Evolutionary conservation across 345 rosid species (phyloP).

Genomic region (Arabis alpina): DNA sequence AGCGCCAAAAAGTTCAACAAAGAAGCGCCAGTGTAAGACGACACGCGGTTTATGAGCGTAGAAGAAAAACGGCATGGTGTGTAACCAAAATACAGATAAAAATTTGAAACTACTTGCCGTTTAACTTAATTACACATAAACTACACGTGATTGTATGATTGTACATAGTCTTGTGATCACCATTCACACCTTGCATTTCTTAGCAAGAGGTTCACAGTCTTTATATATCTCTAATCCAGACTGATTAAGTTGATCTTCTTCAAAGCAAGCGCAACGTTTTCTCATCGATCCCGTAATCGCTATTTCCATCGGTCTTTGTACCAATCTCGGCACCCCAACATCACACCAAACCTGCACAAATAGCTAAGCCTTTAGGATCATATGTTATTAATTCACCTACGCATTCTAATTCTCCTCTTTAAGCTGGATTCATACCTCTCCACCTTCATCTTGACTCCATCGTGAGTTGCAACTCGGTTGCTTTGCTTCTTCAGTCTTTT

Average conservation of each 20-base stretch:
- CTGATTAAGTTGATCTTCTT: slow-evolving; percentile 66
- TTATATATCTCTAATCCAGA: slow-evolving; percentile 78
- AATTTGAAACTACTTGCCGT: not conserved
- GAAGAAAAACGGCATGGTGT: slow-evolving; percentile 21
- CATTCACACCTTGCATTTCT: slow-evolving; percentile 64
- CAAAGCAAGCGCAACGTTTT: slow-evolving; percentile 86
- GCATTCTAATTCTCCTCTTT: too few species aligned
- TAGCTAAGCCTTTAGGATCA: slow-evolving; percentile 1
- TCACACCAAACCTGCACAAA: slow-evolving; percentile 89
- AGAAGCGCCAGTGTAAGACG: slow-evolving; percentile 18
- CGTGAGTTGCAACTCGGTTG: slow-evolving; percentile 85
- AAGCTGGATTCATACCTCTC: slow-evolving; percentile 59
- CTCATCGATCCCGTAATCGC: slow-evolving; percentile 95
- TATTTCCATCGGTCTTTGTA: slow-evolving; percentile 86
- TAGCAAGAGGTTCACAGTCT: slow-evolving; percentile 75
- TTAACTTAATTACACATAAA: slow-evolving; percentile 12
- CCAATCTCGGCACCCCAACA: slow-evolving; percentile 77
- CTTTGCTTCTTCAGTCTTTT: slow-evolving; percentile 89
- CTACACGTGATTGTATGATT: slow-evolving; percentile 15
- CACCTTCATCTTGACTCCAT: slow-evolving; percentile 94
- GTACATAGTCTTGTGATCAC: too few species aligned
- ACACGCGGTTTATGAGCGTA: slow-evolving; percentile 11
- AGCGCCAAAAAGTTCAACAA: slow-evolving; percentile 31
- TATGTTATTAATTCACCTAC: not conserved
- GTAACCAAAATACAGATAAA: not conserved